Percentiles rank a stretch among this genome's conserved stretches.
These are phyloP conservation scores for Sugiyamaella castrensis DNA, from an alignment of 1,139 yeast species.

Conservation along the genomic window DNA sequence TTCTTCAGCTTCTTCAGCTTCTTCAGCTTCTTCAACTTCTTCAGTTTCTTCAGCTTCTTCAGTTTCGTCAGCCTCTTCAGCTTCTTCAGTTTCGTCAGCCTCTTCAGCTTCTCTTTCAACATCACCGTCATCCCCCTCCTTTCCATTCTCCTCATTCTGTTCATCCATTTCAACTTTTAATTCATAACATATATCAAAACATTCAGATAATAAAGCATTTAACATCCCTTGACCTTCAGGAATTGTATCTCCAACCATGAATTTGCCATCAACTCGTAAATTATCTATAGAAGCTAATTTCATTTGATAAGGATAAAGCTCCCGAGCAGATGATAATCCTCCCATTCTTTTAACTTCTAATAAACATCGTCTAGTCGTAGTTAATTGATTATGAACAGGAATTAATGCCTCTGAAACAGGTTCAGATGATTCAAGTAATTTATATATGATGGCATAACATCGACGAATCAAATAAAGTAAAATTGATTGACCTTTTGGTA, in stretches of 20 bases:
- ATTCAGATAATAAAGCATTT: constrained; percentile 85
- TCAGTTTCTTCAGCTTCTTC: too few species aligned
- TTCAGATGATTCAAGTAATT: constrained; percentile 84
- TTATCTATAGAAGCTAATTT: constrained; percentile 88
- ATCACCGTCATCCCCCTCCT: constrained; percentile 8
- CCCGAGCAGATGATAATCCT: constrained; percentile 81
- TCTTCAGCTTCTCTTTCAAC: background rate
- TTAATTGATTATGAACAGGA: constrained; percentile 87
- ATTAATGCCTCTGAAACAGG: constrained; percentile 92
- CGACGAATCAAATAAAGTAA: constrained; percentile 78
- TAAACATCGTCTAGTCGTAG: constrained; percentile 85
- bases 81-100: background rate
- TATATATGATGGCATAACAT: constrained; percentile 85
- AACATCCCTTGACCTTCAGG: constrained; percentile 98
- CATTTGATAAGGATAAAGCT: constrained; percentile 91
- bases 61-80: too few species aligned
- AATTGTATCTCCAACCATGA: constrained; percentile 77
- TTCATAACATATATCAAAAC: constrained; percentile 90
- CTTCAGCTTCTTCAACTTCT: too few species aligned
- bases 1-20: background rate
- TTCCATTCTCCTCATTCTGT: constrained; percentile 38
- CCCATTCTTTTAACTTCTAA: constrained; percentile 89
- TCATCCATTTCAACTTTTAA: constrained; percentile 85
- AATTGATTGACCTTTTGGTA: constrained; percentile 54
- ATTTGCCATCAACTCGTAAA: constrained; percentile 83